Evolutionary conservation across 192 early-diverging fungal genomes (phyloP), one percentile per base, ranked within the genome.

Genomic region (Coemansia sp.): DNA sequence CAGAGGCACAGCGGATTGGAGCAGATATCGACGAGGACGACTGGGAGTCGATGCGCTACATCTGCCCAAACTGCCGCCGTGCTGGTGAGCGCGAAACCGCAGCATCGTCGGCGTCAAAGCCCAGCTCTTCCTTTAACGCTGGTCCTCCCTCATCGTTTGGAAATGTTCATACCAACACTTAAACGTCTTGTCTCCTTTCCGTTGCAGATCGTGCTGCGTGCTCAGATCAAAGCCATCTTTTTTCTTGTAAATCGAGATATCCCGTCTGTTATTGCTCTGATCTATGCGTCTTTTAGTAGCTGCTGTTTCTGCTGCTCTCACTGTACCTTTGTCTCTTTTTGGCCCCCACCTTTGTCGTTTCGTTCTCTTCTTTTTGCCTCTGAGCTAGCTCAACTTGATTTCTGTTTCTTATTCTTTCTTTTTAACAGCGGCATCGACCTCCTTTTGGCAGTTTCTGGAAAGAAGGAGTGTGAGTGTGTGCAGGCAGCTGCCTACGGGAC

Each of bases 21-120:
- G 32, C 59, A n/a, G 61, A 63, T 4, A 73, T 78, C 57, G 67
- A 69, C 11, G 66, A 78, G 49, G 76, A 72, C 45, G 70, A 73
- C 41, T 78, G 71, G 71, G 76, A 69, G 62, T 62, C 62, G 41
- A 41, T 78, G 8, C 48, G 48, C 22, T 77, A 72, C 41, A n/a
- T 67, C 0, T 73, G 71, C 21, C 59, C 65, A 1, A 49, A 56
- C 10, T 78, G 76, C 46, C 68, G 61, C 54, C 18, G 7, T 41
- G 57, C 16, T 21, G 15, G 19, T 8, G 51, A 54, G 57, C 37
- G 39, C 39, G 57, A 37, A 41, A 6, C 36, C 21, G 21, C 15
- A 26, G 11, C 26, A 56, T 56, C 32, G 32, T 0, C 57, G 4
- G 39, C 39, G 8, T 16, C 57, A 8, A 41, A 59, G 32, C 57